Percentiles rank a stretch among this genome's conserved stretches.
phyloP scores from a whole-genome alignment of 371 early-diverging fungal species.

The Mortierella sp. region DNA sequence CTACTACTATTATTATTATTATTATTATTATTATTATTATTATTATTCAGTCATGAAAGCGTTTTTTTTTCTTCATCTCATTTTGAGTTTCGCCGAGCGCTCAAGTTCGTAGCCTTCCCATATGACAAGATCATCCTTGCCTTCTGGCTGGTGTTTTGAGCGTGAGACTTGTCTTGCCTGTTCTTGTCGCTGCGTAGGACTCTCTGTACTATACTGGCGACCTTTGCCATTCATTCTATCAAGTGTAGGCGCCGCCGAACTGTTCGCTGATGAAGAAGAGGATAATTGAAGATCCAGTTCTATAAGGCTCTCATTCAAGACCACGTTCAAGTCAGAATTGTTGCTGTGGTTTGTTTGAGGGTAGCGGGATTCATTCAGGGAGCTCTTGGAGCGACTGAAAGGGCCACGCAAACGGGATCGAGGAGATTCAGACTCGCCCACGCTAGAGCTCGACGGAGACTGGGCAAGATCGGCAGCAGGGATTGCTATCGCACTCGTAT shows the following conservation, averaged over 20 bases:
- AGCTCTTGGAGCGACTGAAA: conserved; percentile 18
- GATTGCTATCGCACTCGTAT: conserved; percentile 1
- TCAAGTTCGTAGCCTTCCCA: conserved; percentile 42
- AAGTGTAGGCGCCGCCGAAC: background rate
- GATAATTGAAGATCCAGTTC: conserved; percentile 46
- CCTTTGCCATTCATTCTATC: background rate
- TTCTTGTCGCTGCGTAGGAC: conserved; percentile 11
- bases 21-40: background rate
- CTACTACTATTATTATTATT: too few relatives aligned
- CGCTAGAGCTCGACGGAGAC: conserved; percentile 8
- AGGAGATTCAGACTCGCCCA: background rate
- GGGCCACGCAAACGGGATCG: conserved; percentile 14
- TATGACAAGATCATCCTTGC: conserved; percentile 27
- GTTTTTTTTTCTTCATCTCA: conserved; percentile 8
- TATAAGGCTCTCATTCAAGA: conserved; percentile 37
- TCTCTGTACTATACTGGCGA: conserved; percentile 6
- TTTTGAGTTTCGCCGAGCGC: conserved; percentile 28
- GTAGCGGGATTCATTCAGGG: conserved; percentile 3
- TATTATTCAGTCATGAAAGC: background rate
- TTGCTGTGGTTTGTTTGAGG: conserved; percentile 13
- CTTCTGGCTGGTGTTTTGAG: conserved; percentile 9
- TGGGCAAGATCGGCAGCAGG: background rate
- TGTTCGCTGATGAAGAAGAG: conserved; percentile 3
- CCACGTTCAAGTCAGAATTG: conserved; percentile 32
- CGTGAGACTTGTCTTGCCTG: conserved; percentile 5